Base-by-base conservation (phyloP, 2,329 filamentous ascomycete species). In the Byssothecium circinans region DNA sequence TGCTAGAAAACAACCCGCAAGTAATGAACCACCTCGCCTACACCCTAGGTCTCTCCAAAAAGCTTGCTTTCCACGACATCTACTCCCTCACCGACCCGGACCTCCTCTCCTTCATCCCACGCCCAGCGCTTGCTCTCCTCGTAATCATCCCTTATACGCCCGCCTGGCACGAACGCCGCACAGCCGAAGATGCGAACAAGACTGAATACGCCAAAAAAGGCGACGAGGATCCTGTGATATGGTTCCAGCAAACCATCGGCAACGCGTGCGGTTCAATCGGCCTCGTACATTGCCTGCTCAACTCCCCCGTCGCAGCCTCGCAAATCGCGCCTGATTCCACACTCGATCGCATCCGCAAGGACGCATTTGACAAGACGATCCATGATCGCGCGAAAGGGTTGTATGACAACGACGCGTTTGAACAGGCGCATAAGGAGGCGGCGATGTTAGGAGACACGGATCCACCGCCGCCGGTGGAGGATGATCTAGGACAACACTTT, bases 201-300 rank as follows among this genome's bases (percentile, higher is more conserved):
- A 46, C 58, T 2, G 62, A 70, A 8, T 83, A 83, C 54, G 55
- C 70, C 3, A 74, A 74, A 8, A 73, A 58, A 17, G 80, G 80
- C 18, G 62, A 70, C 0, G 54, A 69, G 2, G 80, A 83, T 48
- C 78, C 80, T 0, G 74, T 82, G 4, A 66, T 83, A 18, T 84
- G 81, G 80, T 82, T 81, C 63, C 76, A 74, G 50, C 81, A 84
- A 55, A 83, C 78, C 1, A 82, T 83, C 46, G 74, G 77, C 14
- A 72, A 84, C 56, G 78, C 80, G 0, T 84, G 82, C 56, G 82
- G 81, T 0, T 69, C 79, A n/a, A 82, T 84, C 50, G 80, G 77
- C 2, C 63, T 83, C 1, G 64, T 84, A 2, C 81, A 84, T 58
- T 73, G 74, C 49, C 56, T 82, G 18, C 69, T 74, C 39, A 85